Base-by-base conservation (phyloP, 192 early-diverging fungal species). In the Fimicolochytrium jonesii region DNA sequence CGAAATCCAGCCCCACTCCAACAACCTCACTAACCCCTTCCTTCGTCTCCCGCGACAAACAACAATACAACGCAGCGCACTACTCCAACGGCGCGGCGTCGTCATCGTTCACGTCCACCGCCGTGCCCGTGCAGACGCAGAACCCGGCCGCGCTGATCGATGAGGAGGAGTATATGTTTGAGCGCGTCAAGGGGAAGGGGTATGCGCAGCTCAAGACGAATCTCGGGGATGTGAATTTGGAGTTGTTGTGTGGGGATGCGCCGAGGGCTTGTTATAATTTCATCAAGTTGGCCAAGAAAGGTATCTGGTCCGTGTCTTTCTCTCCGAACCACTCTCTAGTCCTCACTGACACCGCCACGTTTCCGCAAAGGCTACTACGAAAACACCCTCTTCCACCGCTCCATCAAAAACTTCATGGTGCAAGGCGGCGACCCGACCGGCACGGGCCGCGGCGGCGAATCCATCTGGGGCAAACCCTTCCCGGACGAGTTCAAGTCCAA, bases 221-320 rank as follows among this genome's bases (percentile, higher is more conserved):
- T 59, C 73, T 92, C 51, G 92, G 92, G 29, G 80, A 89, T 26
- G 56, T 94, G 45, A 87, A 90, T 62, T 66, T 94, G 26, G 91
- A 94, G 60, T 68, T 94, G 41, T 88, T 78, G 54, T 90, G 89
- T 54, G 81, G 82, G 31, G 86, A 87, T 71, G 82, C 90, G 3
- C 96, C 96, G 13, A 75, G 86, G 5, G 85, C 96, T 3, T 94
- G 92, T 61, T 89, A 91, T 70, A 99, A 99, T 69, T 93, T 99
- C 65, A 81, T 95, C 39, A 80, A 85, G 80, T 74, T 97, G 30
- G 85, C 89, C 2, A 92, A 90, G 69, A 68, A 76, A 31, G 78
- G 70, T 67, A 44, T 6, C 18, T n/a, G n/a, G n/a, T n/a, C n/a
- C n/a, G n/a, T n/a, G n/a, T n/a, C n/a, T n/a, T n/a, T n/a, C n/a